Evolutionary conservation across 331 rosid species (phyloP).

Genomic region (Stylosanthes scabra): DNA sequence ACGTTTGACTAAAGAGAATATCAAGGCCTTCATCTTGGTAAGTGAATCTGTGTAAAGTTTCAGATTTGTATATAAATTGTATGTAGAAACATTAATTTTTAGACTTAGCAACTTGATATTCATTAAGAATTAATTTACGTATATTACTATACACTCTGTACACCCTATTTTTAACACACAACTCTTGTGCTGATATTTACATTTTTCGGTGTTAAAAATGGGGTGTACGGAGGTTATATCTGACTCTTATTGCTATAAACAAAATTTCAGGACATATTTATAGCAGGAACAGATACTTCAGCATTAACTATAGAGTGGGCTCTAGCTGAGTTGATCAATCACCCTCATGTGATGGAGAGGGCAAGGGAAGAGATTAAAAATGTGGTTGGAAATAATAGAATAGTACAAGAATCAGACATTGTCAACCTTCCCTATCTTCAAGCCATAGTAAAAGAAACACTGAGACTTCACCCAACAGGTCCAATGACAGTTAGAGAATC

Average conservation of each 20-base stretch:
- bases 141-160: too few relatives aligned
- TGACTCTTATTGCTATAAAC: too few relatives aligned
- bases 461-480: constrained; percentile 74
- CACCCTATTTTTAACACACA: too few relatives aligned
- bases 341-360: constrained; percentile 58
- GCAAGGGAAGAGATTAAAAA: constrained; percentile 65
- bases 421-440: constrained; percentile 68
- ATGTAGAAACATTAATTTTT: not conserved
- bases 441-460: constrained; percentile 74
- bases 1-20: constrained; percentile 52
- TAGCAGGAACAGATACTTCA: constrained; percentile 75
- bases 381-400: constrained; percentile 50
- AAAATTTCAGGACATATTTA: constrained; percentile 56
- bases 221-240: too few relatives aligned
- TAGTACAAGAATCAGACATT: constrained; percentile 68
- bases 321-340: constrained; percentile 70
- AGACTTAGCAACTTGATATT: not conserved
- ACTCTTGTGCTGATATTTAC: too few relatives aligned
- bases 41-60: not conserved
- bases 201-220: too few relatives aligned
- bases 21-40: constrained; percentile 65
- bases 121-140: too few relatives aligned
- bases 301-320: constrained; percentile 66
- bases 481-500: constrained; percentile 58
- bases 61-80: too few relatives aligned